A percentile compares a stretch with the other conserved stretches of the same genome.
Conservation (phyloP, 164 flowering plant species). For the Macadamia integrifolia region DNA sequence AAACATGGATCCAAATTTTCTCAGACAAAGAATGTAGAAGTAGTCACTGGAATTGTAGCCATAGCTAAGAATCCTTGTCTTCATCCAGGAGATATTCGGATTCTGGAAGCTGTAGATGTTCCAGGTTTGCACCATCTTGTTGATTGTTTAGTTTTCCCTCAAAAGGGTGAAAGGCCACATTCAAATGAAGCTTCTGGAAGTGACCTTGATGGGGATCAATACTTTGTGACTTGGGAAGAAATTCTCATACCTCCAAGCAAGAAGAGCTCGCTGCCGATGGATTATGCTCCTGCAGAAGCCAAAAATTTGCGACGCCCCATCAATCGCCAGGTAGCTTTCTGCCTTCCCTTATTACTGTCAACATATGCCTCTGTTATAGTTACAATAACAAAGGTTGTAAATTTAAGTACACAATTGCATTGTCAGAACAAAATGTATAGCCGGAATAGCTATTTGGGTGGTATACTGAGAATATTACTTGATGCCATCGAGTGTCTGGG, state of each 20-base stretch:
- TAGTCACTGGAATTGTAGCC: conserved; percentile 59
- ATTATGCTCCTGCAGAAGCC: conserved; percentile 54
- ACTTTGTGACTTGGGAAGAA: conserved; percentile 90
- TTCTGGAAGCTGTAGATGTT: conserved; percentile 82
- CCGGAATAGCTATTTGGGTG: no score
- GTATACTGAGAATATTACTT: no score
- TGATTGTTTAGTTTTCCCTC: conserved; percentile 93
- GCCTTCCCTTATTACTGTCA: not conserved
- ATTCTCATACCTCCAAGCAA: conserved; percentile 79
- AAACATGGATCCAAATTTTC: conserved; percentile 71
- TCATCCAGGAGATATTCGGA: conserved; percentile 91
- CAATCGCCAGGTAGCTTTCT: conserved; percentile 36
- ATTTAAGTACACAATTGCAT: no score
- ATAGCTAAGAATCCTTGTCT: conserved; percentile 95
- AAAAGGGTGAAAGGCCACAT: conserved; percentile 91
- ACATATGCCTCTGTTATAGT: no score
- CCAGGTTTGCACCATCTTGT: conserved; percentile 73
- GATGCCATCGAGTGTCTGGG: no score
- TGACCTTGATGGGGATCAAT: conserved; percentile 93
- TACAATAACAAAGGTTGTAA: no score
- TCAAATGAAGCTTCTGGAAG: conserved; percentile 98
- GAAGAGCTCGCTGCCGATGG: conserved; percentile 75
- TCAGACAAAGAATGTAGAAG: conserved; percentile 34
- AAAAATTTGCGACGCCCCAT: conserved; percentile 38
- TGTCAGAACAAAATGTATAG: no score